Evolutionary conservation across 2,329 filamentous ascomycete genomes (phyloP).

Genomic region (Macrophomina tecta): DNA sequence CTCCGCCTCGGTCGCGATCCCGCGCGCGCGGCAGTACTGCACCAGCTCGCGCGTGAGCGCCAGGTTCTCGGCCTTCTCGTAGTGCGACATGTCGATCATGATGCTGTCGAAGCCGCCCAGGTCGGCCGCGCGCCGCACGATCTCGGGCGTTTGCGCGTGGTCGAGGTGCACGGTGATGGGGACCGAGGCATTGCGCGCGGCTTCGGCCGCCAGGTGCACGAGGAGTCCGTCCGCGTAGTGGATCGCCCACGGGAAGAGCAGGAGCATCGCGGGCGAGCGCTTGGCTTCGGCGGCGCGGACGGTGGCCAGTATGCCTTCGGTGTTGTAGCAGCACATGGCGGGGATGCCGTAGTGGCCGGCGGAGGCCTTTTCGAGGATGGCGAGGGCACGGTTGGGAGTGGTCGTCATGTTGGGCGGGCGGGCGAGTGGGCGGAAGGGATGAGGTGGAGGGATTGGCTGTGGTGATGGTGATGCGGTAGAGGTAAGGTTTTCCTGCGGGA

Average conservation of each 20-base stretch:
- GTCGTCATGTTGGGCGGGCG: neutral
- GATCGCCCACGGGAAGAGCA: constrained; percentile 77
- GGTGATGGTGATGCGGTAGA: neutral
- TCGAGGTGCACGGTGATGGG: constrained; percentile 70
- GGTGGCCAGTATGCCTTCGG: constrained; percentile 73
- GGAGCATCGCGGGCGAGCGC: constrained; percentile 71
- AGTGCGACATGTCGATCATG: constrained; percentile 79
- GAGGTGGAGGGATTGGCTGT: neutral
- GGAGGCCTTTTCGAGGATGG: constrained; percentile 63
- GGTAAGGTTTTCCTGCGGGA: neutral
- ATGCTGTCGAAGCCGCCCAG: constrained; percentile 66
- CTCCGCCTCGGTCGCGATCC: constrained; percentile 74
- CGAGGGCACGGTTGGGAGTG: constrained; percentile 34
- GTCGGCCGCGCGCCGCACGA: constrained; percentile 66
- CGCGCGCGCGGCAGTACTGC: constrained; percentile 66
- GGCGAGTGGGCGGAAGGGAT: neutral
- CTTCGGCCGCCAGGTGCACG: constrained; percentile 58
- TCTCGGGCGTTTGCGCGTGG: constrained; percentile 68
- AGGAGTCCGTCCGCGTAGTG: constrained; percentile 64
- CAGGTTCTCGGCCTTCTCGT: constrained; percentile 73
- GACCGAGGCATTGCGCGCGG: constrained; percentile 62
- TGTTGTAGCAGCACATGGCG: constrained; percentile 70
- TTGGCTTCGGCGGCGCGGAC: constrained; percentile 73
- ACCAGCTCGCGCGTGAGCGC: constrained; percentile 67
- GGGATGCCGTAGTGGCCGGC: constrained; percentile 64